Base-by-base conservation (phyloP, 208 protist species). In the Wallacemonas sp. region DNA sequence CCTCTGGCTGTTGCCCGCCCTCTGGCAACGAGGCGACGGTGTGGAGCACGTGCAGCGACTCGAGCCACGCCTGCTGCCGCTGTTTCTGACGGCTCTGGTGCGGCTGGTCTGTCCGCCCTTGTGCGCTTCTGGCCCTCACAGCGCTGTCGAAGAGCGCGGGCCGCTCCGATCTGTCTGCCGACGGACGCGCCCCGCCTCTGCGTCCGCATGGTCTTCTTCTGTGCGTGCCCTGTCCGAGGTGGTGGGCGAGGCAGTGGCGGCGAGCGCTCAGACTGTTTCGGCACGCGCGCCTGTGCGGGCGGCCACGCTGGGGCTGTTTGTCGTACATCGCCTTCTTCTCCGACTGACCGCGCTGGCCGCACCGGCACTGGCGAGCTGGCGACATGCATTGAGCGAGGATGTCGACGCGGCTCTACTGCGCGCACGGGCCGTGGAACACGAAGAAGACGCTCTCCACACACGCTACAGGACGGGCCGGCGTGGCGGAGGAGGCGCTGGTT, bases 11-110 rank as follows among this genome's bases (percentile, higher is more conserved):
- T 38, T 74, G 38, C 78, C 78, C 7, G 26, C 55, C 8, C 50
- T 65, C 25, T 61, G 79, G 3, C 78, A 69, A 22, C 61, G 65
- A 10, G 23, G 63, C 31, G 49, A 57, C 23, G 78, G 73, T 16
- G 42, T 84, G 1, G 8, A 49, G 42, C 61, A 65, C 8, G 28
- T 79, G 10, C 52, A 23, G 4, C 38, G 39, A 8, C 22, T 75
- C n/a, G 79, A 54, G 20, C 65, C 78, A 7, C 54, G 67, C 3
- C 65, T 84, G 61, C 4, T 76, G 18, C 66, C 67, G 18, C 23
- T 70, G 12, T 23, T 84, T 1, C 63, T 59, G 11, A 25, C 10
- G 10, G 32, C 31, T 66, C 33, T 59, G 3, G n/a, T 59, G 52
- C 26, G 20, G n/a, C 52, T 59, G 7, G 32, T 16, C 31, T 33